Percentiles rank a stretch among this genome's conserved stretches.
These are phyloP conservation scores for Colletotrichum navitas DNA, from an alignment of 2,329 filamentous ascomycete genomes.

Conservation along the genomic window DNA sequence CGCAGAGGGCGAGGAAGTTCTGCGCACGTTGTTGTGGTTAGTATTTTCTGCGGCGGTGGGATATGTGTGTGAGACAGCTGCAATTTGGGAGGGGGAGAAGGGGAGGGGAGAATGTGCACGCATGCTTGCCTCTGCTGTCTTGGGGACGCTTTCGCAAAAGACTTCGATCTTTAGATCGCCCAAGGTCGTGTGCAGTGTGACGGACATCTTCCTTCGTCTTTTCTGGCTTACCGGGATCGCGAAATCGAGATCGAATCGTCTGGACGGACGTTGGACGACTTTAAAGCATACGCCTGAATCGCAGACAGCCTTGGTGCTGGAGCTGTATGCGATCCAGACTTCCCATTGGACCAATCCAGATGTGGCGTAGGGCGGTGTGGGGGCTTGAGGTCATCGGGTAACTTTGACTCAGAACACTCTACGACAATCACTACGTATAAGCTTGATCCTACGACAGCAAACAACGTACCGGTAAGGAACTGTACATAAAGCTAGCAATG, in stretches of 20 bases:
- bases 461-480: no score
- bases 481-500: neutral
- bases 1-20: conserved; percentile 91
- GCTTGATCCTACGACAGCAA: neutral
- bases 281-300: neutral
- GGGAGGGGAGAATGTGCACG: neutral
- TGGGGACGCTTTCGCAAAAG: conserved; percentile 94
- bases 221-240: conserved; percentile 1
- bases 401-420: neutral
- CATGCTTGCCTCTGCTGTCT: conserved; percentile 81
- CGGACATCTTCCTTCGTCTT: conserved; percentile 63
- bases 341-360: conserved; percentile 7
- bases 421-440: neutral
- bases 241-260: conserved; percentile 3
- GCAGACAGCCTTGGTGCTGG: conserved; percentile 15
- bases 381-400: neutral
- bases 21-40: conserved; percentile 50
- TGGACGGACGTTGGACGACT: conserved; percentile 5
- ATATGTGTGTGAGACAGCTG: neutral
- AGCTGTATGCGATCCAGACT: conserved; percentile 24
- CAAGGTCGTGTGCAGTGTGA: conserved; percentile 85
- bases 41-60: conserved; percentile 11
- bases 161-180: conserved; percentile 96
- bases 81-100: neutral
- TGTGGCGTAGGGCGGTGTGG: neutral